phyloP scores from a whole-genome alignment of 1,284 basidiomycete species.

The Rhodotorula sp. region DNA sequence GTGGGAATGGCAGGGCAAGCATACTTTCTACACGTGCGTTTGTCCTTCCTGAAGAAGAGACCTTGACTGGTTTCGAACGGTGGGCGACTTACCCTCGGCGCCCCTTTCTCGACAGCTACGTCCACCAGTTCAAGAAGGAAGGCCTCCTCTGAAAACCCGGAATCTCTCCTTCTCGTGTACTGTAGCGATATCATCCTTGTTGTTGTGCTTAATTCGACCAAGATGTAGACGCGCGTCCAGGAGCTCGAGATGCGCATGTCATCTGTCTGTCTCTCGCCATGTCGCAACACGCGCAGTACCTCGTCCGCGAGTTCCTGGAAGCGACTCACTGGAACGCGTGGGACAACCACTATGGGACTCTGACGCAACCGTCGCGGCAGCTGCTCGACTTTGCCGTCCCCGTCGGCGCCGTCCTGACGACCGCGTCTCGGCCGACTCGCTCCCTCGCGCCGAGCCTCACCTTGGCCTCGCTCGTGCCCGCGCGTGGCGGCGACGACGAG shows the following conservation, averaged over 20 bases:
- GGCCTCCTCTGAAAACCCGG: conserved; percentile 23
- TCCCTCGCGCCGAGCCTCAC: conserved; percentile 43
- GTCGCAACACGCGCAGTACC: conserved; percentile 62
- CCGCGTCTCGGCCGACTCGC: conserved; percentile 43
- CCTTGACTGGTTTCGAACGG: neutral
- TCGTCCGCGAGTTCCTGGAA: conserved; percentile 82
- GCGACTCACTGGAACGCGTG: conserved; percentile 79
- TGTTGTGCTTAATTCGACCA: neutral
- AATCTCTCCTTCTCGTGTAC: neutral
- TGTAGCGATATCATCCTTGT: too few relatives aligned
- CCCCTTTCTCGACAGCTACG: conserved; percentile 10
- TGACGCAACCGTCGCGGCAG: conserved; percentile 72
- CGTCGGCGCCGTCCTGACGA: conserved; percentile 46
- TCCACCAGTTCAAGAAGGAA: conserved; percentile 38
- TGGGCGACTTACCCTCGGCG: neutral
- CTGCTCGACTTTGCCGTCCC: conserved; percentile 49
- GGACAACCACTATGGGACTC: conserved; percentile 88
- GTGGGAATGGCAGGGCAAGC: conserved; percentile 37
- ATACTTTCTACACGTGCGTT: conserved; percentile 24
- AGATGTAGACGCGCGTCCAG: too few relatives aligned
- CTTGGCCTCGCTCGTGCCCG: conserved; percentile 39
- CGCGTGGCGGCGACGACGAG: neutral
- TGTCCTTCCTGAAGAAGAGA: too few relatives aligned
- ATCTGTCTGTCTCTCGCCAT: neutral
- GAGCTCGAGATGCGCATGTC: neutral